Evolutionary conservation across 768 basidiomycete genomes (phyloP).

Genomic region (Lentinula lateritia): DNA sequence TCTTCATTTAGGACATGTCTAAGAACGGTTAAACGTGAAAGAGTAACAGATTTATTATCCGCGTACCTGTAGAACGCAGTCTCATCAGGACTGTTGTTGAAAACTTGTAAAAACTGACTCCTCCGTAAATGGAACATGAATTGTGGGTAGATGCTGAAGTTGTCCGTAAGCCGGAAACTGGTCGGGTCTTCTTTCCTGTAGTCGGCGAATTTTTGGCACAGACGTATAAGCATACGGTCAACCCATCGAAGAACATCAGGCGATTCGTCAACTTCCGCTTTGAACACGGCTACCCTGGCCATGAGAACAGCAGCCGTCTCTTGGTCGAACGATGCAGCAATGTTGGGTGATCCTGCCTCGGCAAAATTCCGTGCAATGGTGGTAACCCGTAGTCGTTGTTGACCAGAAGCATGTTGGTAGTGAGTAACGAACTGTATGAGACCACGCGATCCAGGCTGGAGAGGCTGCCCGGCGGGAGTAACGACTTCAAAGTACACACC

Average conservation of each 20-base stretch:
- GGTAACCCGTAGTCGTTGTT: slow-evolving; percentile 92
- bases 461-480: slow-evolving; percentile 90
- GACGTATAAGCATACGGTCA: slow-evolving; percentile 95
- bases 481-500: slow-evolving; percentile 99
- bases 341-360: slow-evolving; percentile 91
- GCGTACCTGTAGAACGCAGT: slow-evolving; percentile 93
- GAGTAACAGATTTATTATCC: not conserved
- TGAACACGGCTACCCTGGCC: slow-evolving; percentile 98
- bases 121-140: slow-evolving; percentile 99
- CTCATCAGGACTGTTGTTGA: slow-evolving; percentile 99
- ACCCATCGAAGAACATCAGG: slow-evolving; percentile 97
- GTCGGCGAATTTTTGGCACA: slow-evolving; percentile 99
- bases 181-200: slow-evolving; percentile 97
- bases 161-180: slow-evolving; percentile 88
- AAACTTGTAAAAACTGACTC: slow-evolving; percentile 98
- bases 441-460: slow-evolving; percentile 85
- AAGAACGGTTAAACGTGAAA: not conserved
- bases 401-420: slow-evolving; percentile 96
- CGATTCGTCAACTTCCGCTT: slow-evolving; percentile 97
- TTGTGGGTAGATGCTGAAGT: slow-evolving; percentile 98
- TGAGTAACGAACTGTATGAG: slow-evolving; percentile 98
- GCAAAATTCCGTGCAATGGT: slow-evolving; percentile 97
- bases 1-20: slow-evolving; percentile 95
- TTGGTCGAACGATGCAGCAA: slow-evolving; percentile 94
- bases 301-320: slow-evolving; percentile 97